Evolutionary conservation across 352 stramenopile genomes (phyloP), one percentile per base, ranked within the genome.

Genomic region (Phytophthora sp.): DNA sequence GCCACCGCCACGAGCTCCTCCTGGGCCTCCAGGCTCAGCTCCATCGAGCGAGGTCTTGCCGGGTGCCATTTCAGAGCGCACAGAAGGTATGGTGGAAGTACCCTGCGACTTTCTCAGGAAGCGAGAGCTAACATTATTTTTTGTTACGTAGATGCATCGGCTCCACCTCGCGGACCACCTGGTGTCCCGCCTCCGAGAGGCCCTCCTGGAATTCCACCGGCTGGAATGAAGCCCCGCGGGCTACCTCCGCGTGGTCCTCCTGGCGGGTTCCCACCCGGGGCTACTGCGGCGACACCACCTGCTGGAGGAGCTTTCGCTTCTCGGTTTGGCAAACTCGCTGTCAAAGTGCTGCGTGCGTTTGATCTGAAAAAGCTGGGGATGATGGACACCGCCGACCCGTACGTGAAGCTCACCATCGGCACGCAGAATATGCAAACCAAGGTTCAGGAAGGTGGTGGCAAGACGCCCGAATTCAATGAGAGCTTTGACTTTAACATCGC

Each of bases 401-500:
- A 97, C 72, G 88, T 89, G 46, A 98, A 96, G 65, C 69, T 98
- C 37, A 96, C 90, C 23, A 80, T 98, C 20, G 96, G 94, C 18
- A 82, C 85, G 17, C 89, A 94, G 39, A 82, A 57, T 21, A 85
- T 87, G 23, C 85, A 94, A 58, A 91, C 81, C 24, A 88, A 88
- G 60, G 77, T 91, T 12, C 88, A 97, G 44, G 82, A 89, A 61
- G 94, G 97, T 62, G 91, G 92, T 31, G 91, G 95, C 34, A 97
- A 97, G 68, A 97, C 95, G 23, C 94, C 94, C 11, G 86, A 97
- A 59, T 98, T 95, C 83, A 97, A 98, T 34, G 89, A 98, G 66
- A 88, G 76, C 44, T 98, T 98, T 72, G 89, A 96, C 43, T 99
- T 98, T 66, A 95, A 95, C 53, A 98, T 99, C 38, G 95, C 85